Evolutionary conservation across 345 rosid species (phyloP).

Genomic region (Salix udensis): DNA sequence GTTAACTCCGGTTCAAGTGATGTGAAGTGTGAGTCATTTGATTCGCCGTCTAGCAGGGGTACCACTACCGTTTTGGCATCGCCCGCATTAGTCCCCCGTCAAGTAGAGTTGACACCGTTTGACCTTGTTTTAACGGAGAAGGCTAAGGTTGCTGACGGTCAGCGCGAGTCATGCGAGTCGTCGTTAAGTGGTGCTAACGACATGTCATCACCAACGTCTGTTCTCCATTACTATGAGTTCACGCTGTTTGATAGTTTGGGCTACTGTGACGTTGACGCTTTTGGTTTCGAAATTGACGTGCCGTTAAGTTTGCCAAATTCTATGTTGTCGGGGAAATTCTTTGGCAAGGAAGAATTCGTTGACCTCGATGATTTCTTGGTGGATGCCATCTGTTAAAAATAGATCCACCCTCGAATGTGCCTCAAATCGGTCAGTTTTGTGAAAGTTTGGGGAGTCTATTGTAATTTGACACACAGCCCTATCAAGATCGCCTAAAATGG

Average conservation of each 20-base stretch:
- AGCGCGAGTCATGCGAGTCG: slow-evolving; percentile 1
- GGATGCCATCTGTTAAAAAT: slow-evolving; percentile 9
- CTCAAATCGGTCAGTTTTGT: not conserved
- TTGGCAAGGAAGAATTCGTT: slow-evolving; percentile 24
- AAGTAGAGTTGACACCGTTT: slow-evolving; percentile 1
- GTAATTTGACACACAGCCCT: not conserved
- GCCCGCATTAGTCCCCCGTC: slow-evolving; percentile 32
- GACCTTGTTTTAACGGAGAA: slow-evolving; percentile 15
- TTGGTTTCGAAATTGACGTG: slow-evolving; percentile 23
- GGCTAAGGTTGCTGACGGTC: not conserved
- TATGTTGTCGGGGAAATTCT: slow-evolving; percentile 17
- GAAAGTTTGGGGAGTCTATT: not conserved
- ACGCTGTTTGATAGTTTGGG: slow-evolving; percentile 11
- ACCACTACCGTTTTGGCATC: not conserved
- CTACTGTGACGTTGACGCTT: slow-evolving; percentile 21
- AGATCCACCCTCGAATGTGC: too few species aligned
- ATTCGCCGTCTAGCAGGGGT: not conserved
- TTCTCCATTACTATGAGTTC: slow-evolving; percentile 21
- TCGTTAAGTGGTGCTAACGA: not conserved
- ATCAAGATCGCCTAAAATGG: not conserved
- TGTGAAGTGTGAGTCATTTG: slow-evolving; percentile 1
- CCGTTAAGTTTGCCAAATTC: slow-evolving; percentile 15
- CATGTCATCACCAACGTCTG: slow-evolving; percentile 38
- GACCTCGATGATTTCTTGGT: slow-evolving; percentile 35
- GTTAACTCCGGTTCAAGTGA: not conserved